Percentiles rank a stretch among this genome's conserved stretches.
These are phyloP conservation scores for Oemleria cerasiformis DNA, from an alignment of 306 rosid genomes.

Conservation along the genomic window DNA sequence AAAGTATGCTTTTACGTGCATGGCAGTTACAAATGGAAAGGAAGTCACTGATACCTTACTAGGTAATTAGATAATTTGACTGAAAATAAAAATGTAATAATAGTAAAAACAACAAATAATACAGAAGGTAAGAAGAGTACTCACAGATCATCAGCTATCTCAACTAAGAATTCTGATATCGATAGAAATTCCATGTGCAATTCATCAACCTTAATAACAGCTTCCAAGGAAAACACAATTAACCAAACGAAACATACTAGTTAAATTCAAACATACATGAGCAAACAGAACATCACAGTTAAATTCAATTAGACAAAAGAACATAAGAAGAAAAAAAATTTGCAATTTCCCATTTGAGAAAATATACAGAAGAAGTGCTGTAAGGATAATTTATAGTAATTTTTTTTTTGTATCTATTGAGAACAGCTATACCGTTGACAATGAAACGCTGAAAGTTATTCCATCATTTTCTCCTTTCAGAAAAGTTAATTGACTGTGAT, in stretches of 20 bases:
- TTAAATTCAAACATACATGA: neutral
- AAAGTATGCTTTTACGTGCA: neutral
- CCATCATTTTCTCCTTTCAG: neutral
- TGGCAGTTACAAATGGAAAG: neutral
- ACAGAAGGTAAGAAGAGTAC: constrained; percentile 32
- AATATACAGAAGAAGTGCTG: too few species aligned
- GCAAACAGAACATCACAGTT: neutral
- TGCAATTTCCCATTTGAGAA: too few species aligned
- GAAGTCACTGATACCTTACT: neutral
- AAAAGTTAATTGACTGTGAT: too few species aligned
- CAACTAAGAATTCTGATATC: constrained; percentile 83
- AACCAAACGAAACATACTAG: constrained; percentile 23
- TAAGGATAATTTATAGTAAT: neutral
- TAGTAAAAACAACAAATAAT: neutral
- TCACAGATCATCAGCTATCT: constrained; percentile 90
- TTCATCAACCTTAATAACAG: constrained; percentile 63
- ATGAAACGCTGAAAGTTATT: neutral
- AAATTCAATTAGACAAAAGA: neutral
- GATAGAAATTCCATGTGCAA: constrained; percentile 91
- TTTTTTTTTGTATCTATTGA: neutral
- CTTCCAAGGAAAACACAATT: constrained; percentile 38
- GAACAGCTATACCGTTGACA: neutral
- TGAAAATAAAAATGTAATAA: neutral
- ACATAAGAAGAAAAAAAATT: too few species aligned
- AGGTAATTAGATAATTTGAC: neutral